Evolutionary conservation across 1,139 yeast species (phyloP).

Genomic region (Suhomyces coccinellae): DNA sequence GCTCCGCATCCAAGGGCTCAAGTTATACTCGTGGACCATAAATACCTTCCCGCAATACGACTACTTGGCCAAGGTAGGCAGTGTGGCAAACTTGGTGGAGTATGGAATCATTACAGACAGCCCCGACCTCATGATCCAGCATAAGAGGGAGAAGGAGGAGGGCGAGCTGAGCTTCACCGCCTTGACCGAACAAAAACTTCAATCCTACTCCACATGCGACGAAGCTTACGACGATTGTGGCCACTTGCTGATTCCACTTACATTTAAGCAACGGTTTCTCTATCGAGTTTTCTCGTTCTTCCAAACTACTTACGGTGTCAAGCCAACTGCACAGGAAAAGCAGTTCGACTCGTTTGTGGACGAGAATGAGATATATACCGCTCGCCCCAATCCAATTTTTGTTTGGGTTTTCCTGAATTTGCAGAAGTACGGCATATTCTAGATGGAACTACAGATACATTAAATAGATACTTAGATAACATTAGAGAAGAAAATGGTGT

Average conservation of each 20-base stretch:
- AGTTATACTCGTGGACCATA: conserved; percentile 81
- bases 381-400: conserved; percentile 20
- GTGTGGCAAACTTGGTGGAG: conserved; percentile 27
- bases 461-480: background rate
- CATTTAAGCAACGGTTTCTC: conserved; percentile 24
- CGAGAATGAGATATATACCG: conserved; percentile 22
- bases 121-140: conserved; percentile 45
- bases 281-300: conserved; percentile 21
- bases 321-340: conserved; percentile 24
- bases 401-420: conserved; percentile 30
- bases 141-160: conserved; percentile 11
- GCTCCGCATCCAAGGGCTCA: conserved; percentile 42
- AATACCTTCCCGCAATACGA: conserved; percentile 56
- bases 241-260: conserved; percentile 19
- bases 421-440: conserved; percentile 37
- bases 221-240: conserved; percentile 15
- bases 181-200: conserved; percentile 8
- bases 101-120: conserved; percentile 64
- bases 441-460: background rate
- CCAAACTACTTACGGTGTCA: conserved; percentile 15
- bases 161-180: conserved; percentile 10
- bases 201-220: conserved; percentile 10
- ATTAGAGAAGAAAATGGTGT: background rate
- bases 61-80: conserved; percentile 34
- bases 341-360: conserved; percentile 28